Evolutionary conservation across 441 rosid genomes (phyloP), one percentile per base, ranked within the genome.

Genomic region (Croton laevigatus): DNA sequence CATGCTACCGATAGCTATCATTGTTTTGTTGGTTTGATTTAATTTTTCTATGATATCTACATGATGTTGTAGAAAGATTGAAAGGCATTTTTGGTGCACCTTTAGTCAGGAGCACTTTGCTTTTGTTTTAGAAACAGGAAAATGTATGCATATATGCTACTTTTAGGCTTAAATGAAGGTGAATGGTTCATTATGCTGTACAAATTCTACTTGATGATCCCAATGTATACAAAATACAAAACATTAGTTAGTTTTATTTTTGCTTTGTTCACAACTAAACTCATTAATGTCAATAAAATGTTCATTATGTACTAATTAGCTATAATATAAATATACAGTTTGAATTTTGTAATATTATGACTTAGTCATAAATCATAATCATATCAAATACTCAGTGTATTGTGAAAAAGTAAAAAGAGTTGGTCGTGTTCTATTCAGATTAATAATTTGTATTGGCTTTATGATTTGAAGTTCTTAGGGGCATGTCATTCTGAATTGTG

Each of bases 401-500:
- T 27, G 32, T 27, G 32, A 27, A 27, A 27, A 27, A 27, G 2
- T 27, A 27, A 27, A 27, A 27, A 27, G 32, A 27, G 7, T 8
- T 36, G 62, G 23, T 51, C n/a, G 44, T 58, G 22, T 17, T 2
- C 9, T 45, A 3, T n/a, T 42, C 52, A 44, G 52, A 44, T 5
- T 36, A 45, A 16, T 32, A 53, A 8, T 23, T 6, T 12, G 8
- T 53, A n/a, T 22, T 20, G 17, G 9, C 17, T 8, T 55, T 51
- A 17, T 61, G 16, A 19, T 65, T 58, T 52, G 32, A 57, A 61
- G 34, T 19, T 58, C 59, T 51, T 62, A 46, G 16, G 27, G 6
- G 6, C 19, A n/a, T 46, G 22, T 3, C 49, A 59, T 80, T 67
- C 63, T 65, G 75, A 63, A 48, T 23, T 48, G 32, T 5, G 37